Evolutionary conservation across 2,329 filamentous ascomycete species (phyloP).

Genomic region (Hypoxylon sp.): DNA sequence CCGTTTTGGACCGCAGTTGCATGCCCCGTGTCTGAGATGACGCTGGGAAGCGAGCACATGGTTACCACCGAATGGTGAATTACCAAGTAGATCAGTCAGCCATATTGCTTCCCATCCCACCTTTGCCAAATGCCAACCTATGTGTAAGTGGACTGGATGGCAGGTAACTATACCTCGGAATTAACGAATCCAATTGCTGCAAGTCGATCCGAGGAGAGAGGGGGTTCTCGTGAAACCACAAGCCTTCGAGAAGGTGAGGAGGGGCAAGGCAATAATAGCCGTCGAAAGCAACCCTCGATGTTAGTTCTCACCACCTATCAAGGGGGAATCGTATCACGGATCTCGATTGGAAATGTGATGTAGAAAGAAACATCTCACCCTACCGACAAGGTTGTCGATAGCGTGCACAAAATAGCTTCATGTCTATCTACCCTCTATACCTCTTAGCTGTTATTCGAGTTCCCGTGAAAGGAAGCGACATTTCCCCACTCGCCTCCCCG

Average conservation of each 20-base stretch:
- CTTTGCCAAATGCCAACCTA: constrained; percentile 8
- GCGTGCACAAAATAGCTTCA: no score
- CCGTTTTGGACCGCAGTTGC: constrained; percentile 41
- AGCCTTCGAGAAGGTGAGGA: constrained; percentile 19
- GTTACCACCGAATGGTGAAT: constrained; percentile 13
- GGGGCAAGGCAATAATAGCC: constrained; percentile 28
- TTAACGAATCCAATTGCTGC: constrained; percentile 23
- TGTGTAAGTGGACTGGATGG: no score
- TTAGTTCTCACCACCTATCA: constrained; percentile 21
- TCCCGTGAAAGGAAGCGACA: background rate
- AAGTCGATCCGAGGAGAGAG: constrained; percentile 29
- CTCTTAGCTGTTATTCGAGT: no score
- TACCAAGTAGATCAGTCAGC: constrained; percentile 24
- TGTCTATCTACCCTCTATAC: no score
- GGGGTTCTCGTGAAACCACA: constrained; percentile 16
- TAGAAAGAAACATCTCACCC: constrained; percentile 7
- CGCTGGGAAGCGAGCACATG: constrained; percentile 35
- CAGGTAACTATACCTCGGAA: constrained; percentile 28
- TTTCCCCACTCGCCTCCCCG: constrained; percentile 26
- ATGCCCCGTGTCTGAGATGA: constrained; percentile 39
- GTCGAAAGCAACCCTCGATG: constrained; percentile 15
- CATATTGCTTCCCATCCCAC: constrained; percentile 15
- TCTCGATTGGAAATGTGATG: constrained; percentile 34
- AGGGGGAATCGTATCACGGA: constrained; percentile 22
- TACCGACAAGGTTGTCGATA: background rate